Evolutionary conservation across 1,139 yeast species (phyloP), one percentile per base, ranked within the genome.

Genomic region (Kurtzmaniella natalensis): DNA sequence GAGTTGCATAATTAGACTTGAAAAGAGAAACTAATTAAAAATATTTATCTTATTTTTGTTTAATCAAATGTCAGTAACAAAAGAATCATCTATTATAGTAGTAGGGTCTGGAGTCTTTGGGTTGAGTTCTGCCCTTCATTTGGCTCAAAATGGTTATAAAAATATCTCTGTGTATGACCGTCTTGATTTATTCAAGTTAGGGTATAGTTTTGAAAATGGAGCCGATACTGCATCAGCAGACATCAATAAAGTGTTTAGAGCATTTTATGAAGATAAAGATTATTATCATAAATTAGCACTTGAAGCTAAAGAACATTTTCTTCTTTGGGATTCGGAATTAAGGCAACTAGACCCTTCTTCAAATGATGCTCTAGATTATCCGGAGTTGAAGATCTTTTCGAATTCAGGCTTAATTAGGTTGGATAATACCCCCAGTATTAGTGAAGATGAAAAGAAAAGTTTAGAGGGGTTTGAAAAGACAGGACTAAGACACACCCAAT

Each of bases 211-310:
- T 10, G 45, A 51, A 21, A 46, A 54, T 9, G 70, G 64, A 4
- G 59, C 65, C 4, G 68, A 63, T 33, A 56, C 65, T 2, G 69
- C 71, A 11, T 56, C 66, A 8, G 64, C 61, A 7, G 74, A 69
- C 43, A 48, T 65, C 7, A 64, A 65, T 35, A 59, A 69, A 31
- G 48, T 64, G 11, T 55, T 69, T 29, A 47, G 74, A 30, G 56
- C 64, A 2, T 64, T 57, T 24, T 69, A 68, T 43, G 67, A 57
- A 3, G 61, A 58, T 20, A 52, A 57, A 25, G 48, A 50, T 13
- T 57, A 54, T 32, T 68, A 68, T 39, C 66, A 60, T 21, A 42
- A 55, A 18, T 47, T 69, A 38, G 69, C 72, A 1, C 43, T 54
- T 14, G 48, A 60, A 41, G 62, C 70, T 1, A 44, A 51, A 16